Evolutionary conservation across 2,329 filamentous ascomycete genomes (phyloP).

Genomic region (Ceratocystis diversiconidia): DNA sequence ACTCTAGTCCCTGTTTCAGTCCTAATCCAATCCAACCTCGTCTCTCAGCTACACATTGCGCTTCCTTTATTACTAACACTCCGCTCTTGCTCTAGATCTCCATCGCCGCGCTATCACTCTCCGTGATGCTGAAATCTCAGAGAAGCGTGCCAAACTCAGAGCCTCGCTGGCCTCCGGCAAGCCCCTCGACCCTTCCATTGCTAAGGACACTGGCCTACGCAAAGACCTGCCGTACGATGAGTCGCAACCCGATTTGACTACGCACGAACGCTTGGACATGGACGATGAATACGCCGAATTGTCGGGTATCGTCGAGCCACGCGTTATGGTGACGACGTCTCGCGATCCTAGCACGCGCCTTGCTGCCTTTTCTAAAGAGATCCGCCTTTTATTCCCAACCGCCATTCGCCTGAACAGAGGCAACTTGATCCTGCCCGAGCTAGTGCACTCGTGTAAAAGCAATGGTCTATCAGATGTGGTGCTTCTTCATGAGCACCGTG

Average conservation of each 20-base stretch:
- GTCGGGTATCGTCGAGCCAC: constrained; percentile 80
- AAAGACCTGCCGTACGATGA: constrained; percentile 93
- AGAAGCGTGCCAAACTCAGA: constrained; percentile 78
- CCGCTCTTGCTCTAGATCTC: constrained; percentile 37
- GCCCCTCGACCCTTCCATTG: constrained; percentile 64
- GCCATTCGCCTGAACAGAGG: constrained; percentile 81
- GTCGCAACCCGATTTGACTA: constrained; percentile 51
- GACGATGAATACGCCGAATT: constrained; percentile 86
- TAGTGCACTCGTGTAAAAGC: constrained; percentile 67
- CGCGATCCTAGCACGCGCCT: constrained; percentile 75
- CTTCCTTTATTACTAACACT: background rate
- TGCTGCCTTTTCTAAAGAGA: constrained; percentile 84
- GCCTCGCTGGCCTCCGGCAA: constrained; percentile 80
- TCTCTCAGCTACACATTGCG: background rate
- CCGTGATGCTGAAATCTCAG: constrained; percentile 80
- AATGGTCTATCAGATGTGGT: constrained; percentile 74
- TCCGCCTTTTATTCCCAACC: constrained; percentile 69
- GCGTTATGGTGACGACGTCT: constrained; percentile 75
- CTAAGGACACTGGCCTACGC: constrained; percentile 70
- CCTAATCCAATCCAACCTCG: background rate
- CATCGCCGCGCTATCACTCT: constrained; percentile 79
- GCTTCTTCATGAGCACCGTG: constrained; percentile 80
- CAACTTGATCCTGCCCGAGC: constrained; percentile 72
- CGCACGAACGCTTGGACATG: constrained; percentile 56
- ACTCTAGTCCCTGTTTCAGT: background rate